These are phyloP conservation scores for Globisporangium emineosum DNA, from an alignment of 352 stramenopile genomes.

Conservation along the genomic window DNA sequence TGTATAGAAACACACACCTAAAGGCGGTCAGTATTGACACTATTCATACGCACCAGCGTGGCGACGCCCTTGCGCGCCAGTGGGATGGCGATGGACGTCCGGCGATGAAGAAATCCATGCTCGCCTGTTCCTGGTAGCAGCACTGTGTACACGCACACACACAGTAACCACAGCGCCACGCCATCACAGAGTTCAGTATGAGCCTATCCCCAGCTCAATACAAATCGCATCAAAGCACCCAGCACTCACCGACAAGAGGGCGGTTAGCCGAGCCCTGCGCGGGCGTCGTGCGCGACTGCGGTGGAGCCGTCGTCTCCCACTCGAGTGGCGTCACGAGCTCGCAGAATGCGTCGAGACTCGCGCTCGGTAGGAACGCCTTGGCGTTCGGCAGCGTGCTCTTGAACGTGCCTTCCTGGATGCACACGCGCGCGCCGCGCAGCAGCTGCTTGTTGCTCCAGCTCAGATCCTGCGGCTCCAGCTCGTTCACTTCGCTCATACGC, in stretches of 20 bases:
- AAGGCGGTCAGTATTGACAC: background rate
- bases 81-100: constrained; percentile 56
- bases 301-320: constrained; percentile 25
- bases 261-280: constrained; percentile 23
- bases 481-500: constrained; percentile 54
- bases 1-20: background rate
- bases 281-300: background rate
- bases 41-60: constrained; percentile 43
- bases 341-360: constrained; percentile 59
- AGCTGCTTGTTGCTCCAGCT: constrained; percentile 27
- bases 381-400: constrained; percentile 58
- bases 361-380: constrained; percentile 43
- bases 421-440: constrained; percentile 33
- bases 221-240: background rate
- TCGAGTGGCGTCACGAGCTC: constrained; percentile 68
- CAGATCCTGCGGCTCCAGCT: constrained; percentile 28
- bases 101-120: constrained; percentile 74
- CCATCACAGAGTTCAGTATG: background rate
- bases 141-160: constrained; percentile 25
- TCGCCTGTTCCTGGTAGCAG: constrained; percentile 71
- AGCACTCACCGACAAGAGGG: constrained; percentile 22
- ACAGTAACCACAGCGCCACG: background rate
- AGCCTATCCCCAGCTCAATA: background rate
- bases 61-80: constrained; percentile 59
- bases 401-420: constrained; percentile 52